Conservation (phyloP, 2,329 filamentous ascomycete genomes). For the Microascus cirrosus region DNA sequence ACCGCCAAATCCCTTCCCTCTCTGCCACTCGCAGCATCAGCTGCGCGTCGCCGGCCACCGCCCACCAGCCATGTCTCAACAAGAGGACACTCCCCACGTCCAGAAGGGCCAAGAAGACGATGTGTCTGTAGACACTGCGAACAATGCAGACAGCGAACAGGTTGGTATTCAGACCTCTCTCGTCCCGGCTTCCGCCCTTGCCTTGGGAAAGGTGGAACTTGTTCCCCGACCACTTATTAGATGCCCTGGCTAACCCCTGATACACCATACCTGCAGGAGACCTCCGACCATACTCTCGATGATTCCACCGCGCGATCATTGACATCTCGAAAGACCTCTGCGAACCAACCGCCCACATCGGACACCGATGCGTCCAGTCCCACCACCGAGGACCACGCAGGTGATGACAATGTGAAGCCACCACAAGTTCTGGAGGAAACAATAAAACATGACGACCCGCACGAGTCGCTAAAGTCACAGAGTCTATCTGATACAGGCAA, state of each 20-base stretch:
- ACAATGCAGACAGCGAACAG: neutral
- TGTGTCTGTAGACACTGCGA: neutral
- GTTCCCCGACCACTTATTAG: neutral
- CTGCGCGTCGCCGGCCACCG: neutral
- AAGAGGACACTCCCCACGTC: neutral
- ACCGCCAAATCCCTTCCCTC: neutral
- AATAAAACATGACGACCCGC: neutral
- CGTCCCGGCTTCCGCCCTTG: neutral
- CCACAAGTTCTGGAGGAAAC: conserved; percentile 1
- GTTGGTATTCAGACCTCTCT: neutral
- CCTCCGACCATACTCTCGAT: conserved; percentile 75
- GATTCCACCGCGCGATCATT: conserved; percentile 53
- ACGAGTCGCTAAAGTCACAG: conserved; percentile 10
- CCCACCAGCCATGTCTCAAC: neutral
- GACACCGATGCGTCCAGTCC: conserved; percentile 4
- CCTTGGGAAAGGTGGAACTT: neutral
- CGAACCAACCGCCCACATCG: neutral
- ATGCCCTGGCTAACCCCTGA: neutral
- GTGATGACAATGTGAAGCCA: conserved; percentile 6
- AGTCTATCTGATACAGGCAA: conserved; percentile 34
- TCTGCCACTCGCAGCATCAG: neutral
- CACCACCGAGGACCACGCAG: conserved; percentile 4
- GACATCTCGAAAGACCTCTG: conserved; percentile 33
- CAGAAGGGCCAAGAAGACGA: neutral
- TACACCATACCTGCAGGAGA: conserved; percentile 34